Conservation (phyloP, 1,139 yeast genomes). For the Hyphopichia pseudoburtonii region DNA sequence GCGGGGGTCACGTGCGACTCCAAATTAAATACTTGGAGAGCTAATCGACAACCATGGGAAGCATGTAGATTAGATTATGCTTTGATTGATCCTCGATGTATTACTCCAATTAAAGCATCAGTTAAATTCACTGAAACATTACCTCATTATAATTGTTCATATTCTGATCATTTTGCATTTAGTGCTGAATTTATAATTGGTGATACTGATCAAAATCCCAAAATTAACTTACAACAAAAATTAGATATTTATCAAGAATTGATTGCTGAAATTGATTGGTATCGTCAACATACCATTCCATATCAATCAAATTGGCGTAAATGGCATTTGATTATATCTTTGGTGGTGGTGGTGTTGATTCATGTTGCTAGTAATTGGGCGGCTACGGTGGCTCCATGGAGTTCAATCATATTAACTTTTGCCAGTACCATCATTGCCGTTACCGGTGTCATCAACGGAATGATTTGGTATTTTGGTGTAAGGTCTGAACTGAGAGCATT, state of each 20-base stretch:
- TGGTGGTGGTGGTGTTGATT: slow-evolving; percentile 33
- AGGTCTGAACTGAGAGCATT: slow-evolving; percentile 76
- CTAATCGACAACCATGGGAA: slow-evolving; percentile 55
- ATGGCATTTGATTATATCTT: slow-evolving; percentile 60
- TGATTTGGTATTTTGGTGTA: slow-evolving; percentile 78
- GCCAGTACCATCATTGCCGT: slow-evolving; percentile 52
- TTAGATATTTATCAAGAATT: slow-evolving; percentile 54
- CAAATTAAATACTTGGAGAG: slow-evolving; percentile 82
- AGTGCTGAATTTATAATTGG: slow-evolving; percentile 1
- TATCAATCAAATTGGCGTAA: slow-evolving; percentile 68
- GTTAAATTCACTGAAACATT: slow-evolving; percentile 74
- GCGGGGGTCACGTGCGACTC: slow-evolving; percentile 95
- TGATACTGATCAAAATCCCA: neutral
- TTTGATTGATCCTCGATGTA: slow-evolving; percentile 57
- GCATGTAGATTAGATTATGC: slow-evolving; percentile 94
- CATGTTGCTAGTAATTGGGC: slow-evolving; percentile 28
- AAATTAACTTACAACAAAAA: neutral
- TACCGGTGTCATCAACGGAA: slow-evolving; percentile 73
- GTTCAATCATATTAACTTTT: slow-evolving; percentile 57
- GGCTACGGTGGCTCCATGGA: slow-evolving; percentile 52
- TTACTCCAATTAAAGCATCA: slow-evolving; percentile 56
- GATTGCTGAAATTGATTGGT: slow-evolving; percentile 51
- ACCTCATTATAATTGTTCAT: slow-evolving; percentile 58
- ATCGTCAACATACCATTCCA: slow-evolving; percentile 52
- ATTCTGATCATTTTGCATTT: slow-evolving; percentile 93